These are phyloP conservation scores for Nemophila menziesii DNA, from an alignment of 257 asterid species.

Conservation along the genomic window DNA sequence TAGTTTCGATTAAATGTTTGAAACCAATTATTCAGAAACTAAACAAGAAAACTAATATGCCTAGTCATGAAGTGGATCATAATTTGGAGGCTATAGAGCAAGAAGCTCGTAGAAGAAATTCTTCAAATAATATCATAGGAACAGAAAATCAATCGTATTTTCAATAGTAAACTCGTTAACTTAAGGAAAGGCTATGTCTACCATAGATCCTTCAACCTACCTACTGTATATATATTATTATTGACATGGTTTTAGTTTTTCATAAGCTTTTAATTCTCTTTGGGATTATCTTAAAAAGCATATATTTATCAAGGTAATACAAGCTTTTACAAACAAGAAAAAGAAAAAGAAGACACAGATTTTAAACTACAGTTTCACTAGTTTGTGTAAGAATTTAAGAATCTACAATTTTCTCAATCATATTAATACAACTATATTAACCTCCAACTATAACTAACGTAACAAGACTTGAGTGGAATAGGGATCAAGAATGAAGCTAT, in stretches of 20 bases:
- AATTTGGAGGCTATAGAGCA: not conserved
- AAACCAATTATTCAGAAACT: not conserved
- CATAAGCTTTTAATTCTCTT: not conserved
- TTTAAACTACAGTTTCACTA: not conserved
- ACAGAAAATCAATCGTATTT: too few relatives aligned
- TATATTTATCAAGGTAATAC: not conserved
- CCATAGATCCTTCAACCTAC: too few relatives aligned
- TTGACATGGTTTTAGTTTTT: too few relatives aligned
- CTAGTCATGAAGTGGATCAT: not conserved
- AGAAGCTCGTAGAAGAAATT: not conserved
- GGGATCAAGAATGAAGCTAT: not conserved
- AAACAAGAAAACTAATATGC: not conserved
- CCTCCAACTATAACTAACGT: not conserved
- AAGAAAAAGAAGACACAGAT: not conserved
- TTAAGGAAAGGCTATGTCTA: too few relatives aligned
- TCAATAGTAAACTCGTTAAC: not conserved
- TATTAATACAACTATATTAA: not conserved
- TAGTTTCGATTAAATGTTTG: not conserved
- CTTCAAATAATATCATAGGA: not conserved
- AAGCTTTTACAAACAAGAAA: not conserved
- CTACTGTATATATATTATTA: too few relatives aligned
- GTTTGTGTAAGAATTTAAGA: not conserved
- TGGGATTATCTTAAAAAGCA: not conserved
- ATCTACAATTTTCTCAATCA: not conserved
- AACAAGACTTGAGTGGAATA: not conserved